A percentile compares a stretch with the other conserved stretches of the same genome.
These are phyloP conservation scores for Cladophialophora carrionii DNA, from an alignment of 2,329 filamentous ascomycete genomes.

Conservation along the genomic window DNA sequence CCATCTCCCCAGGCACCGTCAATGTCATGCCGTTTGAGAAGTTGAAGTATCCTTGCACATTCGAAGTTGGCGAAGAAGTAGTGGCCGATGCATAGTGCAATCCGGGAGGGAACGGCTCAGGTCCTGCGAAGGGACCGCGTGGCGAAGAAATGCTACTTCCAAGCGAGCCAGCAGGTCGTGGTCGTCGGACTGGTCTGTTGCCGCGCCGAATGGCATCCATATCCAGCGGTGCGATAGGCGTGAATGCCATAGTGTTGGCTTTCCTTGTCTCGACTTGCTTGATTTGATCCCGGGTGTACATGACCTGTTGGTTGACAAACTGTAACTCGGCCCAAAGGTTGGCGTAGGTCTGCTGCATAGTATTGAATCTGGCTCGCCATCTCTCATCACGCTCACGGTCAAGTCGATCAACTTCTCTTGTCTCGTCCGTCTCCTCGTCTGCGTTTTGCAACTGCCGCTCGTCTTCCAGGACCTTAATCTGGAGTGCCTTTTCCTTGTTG, in stretches of 20 bases:
- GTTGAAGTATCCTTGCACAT: constrained; percentile 62
- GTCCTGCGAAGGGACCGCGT: constrained; percentile 45
- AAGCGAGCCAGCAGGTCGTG: constrained; percentile 51
- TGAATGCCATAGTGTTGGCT: constrained; percentile 48
- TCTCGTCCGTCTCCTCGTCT: constrained; percentile 55
- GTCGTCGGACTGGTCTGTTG: constrained; percentile 47
- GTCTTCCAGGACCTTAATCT: constrained; percentile 65
- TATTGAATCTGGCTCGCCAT: constrained; percentile 51
- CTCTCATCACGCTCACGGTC: constrained; percentile 54
- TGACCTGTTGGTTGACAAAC: constrained; percentile 35
- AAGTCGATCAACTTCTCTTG: constrained; percentile 55
- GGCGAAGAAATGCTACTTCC: constrained; percentile 54
- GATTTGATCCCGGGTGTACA: constrained; percentile 34
- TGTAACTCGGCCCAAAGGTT: constrained; percentile 39
- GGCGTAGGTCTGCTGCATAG: constrained; percentile 50
- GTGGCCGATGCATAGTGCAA: constrained; percentile 53
- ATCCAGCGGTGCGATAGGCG: constrained; percentile 47
- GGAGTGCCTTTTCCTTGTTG: constrained; percentile 62
- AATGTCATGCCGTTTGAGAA: constrained; percentile 65
- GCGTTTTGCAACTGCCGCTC: constrained; percentile 56
- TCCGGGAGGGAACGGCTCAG: constrained; percentile 47
- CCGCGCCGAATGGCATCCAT: constrained; percentile 47
- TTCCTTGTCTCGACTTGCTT: constrained; percentile 46
- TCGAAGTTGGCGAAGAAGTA: constrained; percentile 56
- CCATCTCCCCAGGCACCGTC: constrained; percentile 48